A percentile compares a stretch with the other conserved stretches of the same genome.
phyloP scores from a whole-genome alignment of 140 eudicot genomes.

The Ambrosia hybrid region DNA sequence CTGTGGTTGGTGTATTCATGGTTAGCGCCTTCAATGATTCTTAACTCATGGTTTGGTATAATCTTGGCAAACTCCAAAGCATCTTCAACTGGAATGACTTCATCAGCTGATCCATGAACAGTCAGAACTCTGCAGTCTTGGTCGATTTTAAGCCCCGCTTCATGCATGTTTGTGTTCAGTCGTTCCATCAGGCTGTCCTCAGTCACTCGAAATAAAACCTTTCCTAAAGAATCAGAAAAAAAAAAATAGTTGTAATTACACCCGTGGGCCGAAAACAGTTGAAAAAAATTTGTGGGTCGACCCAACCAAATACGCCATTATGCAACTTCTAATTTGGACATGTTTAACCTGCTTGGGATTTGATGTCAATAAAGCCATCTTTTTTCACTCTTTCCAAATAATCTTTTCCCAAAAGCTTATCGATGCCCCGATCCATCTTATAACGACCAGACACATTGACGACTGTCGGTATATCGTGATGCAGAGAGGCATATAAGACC shows the following conservation, averaged over 20 bases:
- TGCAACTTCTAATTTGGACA: background rate
- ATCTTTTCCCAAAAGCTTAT: conserved; percentile 41
- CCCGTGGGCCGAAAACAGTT: background rate
- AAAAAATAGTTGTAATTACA: background rate
- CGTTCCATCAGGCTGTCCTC: conserved; percentile 65
- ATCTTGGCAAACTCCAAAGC: conserved; percentile 67
- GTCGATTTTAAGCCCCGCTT: conserved; percentile 62
- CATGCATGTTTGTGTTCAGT: conserved; percentile 69
- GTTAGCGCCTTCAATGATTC: conserved; percentile 66
- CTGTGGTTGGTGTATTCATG: conserved; percentile 59
- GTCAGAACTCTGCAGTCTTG: conserved; percentile 58
- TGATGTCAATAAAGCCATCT: conserved; percentile 68
- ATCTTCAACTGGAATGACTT: conserved; percentile 83
- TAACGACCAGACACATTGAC: too few species aligned
- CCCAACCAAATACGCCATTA: background rate
- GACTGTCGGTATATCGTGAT: too few species aligned
- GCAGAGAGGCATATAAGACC: too few species aligned
- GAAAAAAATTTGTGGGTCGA: background rate
- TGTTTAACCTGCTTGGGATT: conserved; percentile 44
- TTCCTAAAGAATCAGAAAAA: conserved; percentile 33
- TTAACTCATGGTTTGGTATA: conserved; percentile 69
- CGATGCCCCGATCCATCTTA: too few species aligned
- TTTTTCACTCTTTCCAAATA: conserved; percentile 57
- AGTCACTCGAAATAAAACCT: conserved; percentile 43
- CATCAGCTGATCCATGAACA: conserved; percentile 83